These are phyloP conservation scores for Pyrrhoderma lamaoense DNA, from an alignment of 1,284 basidiomycete genomes.

Conservation along the genomic window DNA sequence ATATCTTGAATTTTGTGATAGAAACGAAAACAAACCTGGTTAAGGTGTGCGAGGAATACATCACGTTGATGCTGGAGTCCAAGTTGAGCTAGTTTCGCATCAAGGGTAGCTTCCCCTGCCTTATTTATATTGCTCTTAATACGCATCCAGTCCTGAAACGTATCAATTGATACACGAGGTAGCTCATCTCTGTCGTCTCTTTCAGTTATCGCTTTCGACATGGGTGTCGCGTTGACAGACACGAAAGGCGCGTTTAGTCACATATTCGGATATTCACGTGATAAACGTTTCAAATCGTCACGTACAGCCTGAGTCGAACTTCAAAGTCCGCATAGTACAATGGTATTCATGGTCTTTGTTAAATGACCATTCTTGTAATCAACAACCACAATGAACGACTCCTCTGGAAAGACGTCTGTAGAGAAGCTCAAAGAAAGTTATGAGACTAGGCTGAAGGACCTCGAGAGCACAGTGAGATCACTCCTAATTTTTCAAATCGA, in stretches of 20 bases:
- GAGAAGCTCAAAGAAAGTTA: too few species aligned
- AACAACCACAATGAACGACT: too few species aligned
- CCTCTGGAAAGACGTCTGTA: too few species aligned
- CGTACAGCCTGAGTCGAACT: too few species aligned
- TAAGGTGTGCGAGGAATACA: slow-evolving; percentile 38
- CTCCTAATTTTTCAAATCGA: too few species aligned
- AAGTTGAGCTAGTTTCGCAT: slow-evolving; percentile 34
- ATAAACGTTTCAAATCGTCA: too few species aligned
- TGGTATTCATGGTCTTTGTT: too few species aligned
- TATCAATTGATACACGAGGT: slow-evolving; percentile 56
- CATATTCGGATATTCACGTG: not conserved
- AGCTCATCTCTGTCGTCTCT: slow-evolving; percentile 41
- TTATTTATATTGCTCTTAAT: slow-evolving; percentile 44
- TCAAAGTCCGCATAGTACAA: too few species aligned
- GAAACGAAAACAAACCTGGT: slow-evolving; percentile 36
- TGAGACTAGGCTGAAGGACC: too few species aligned
- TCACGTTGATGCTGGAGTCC: slow-evolving; percentile 34
- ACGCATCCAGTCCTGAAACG: slow-evolving; percentile 53
- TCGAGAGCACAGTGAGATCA: too few species aligned
- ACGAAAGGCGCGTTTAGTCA: slow-evolving; percentile 4
- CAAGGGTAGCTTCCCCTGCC: slow-evolving; percentile 37
- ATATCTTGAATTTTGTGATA: too few species aligned
- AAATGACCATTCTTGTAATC: too few species aligned
- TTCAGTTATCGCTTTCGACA: slow-evolving; percentile 11
- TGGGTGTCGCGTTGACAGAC: not conserved